A percentile compares a stretch with the other conserved stretches of the same genome.
These are phyloP conservation scores for Limnanthes douglasii DNA, from an alignment of 345 rosid species.

Conservation along the genomic window DNA sequence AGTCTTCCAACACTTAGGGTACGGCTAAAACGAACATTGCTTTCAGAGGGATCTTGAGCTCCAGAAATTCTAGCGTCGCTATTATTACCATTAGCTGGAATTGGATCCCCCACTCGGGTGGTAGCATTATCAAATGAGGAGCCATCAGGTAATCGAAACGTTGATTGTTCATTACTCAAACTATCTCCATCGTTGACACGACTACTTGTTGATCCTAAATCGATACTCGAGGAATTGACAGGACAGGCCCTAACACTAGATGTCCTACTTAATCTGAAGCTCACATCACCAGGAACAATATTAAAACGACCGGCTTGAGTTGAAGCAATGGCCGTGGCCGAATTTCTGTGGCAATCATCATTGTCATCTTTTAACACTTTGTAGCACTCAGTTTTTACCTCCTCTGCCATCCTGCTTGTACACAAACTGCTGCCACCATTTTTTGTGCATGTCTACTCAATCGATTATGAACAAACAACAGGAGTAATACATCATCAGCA, in stretches of 20 bases:
- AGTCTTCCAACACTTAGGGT: constrained; percentile 96
- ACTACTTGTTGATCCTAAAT: constrained; percentile 18
- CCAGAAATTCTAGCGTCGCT: constrained; percentile 23
- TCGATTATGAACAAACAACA: constrained; percentile 27
- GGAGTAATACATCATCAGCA: constrained; percentile 4
- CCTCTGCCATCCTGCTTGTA: constrained; percentile 10
- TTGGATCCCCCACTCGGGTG: constrained; percentile 18
- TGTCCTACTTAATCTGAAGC: constrained; percentile 69
- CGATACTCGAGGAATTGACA: constrained; percentile 19
- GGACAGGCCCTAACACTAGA: constrained; percentile 51
- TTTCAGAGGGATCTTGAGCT: constrained; percentile 52
- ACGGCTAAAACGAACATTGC: constrained; percentile 80
- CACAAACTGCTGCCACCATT: constrained; percentile 16
- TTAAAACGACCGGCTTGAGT: constrained; percentile 40
- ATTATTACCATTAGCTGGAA: constrained; percentile 19
- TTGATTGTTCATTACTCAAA: no score
- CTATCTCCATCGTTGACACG: constrained; percentile 17
- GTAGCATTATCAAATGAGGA: constrained; percentile 14
- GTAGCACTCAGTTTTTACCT: constrained; percentile 24
- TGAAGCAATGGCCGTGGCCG: constrained; percentile 14
- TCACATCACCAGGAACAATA: constrained; percentile 65
- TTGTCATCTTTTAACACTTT: constrained; percentile 24
- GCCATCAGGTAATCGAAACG: no score
- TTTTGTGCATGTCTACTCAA: constrained; percentile 28
- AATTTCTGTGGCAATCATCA: constrained; percentile 26